Percentiles rank a stretch among this genome's conserved stretches.
These are phyloP conservation scores for Fusarium armeniacum DNA, from an alignment of 2,329 filamentous ascomycete genomes.

Conservation along the genomic window DNA sequence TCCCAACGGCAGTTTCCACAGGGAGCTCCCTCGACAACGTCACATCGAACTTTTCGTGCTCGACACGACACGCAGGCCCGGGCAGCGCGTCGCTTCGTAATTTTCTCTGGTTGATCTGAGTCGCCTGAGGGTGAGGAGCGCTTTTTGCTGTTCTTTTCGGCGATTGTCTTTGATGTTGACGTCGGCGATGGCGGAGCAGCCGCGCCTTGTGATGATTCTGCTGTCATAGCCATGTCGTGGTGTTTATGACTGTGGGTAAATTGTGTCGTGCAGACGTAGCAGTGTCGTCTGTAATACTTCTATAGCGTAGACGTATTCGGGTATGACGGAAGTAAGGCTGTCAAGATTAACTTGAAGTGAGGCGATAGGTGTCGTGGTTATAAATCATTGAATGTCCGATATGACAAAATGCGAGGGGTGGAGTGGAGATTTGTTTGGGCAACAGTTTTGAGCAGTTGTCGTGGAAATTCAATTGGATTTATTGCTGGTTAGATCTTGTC, in stretches of 20 bases:
- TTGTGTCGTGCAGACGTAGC: not conserved
- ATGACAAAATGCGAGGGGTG: constrained; percentile 34
- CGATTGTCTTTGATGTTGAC: constrained; percentile 48
- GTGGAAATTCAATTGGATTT: constrained; percentile 19
- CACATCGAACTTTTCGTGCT: constrained; percentile 91
- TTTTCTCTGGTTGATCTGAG: constrained; percentile 59
- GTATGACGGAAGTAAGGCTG: constrained; percentile 14
- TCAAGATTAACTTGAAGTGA: constrained; percentile 12
- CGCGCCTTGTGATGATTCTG: constrained; percentile 47
- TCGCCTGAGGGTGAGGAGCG: constrained; percentile 52
- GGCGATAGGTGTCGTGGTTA: constrained; percentile 17
- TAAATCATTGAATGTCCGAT: constrained; percentile 41
- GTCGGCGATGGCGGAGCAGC: constrained; percentile 51
- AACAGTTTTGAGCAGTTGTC: constrained; percentile 8
- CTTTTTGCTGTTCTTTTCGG: constrained; percentile 54
- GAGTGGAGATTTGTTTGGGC: constrained; percentile 44
- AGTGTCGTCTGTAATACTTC: not conserved
- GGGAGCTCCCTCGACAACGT: constrained; percentile 89
- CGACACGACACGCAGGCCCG: constrained; percentile 92
- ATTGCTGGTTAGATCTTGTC: constrained; percentile 15
- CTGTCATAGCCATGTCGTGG: constrained; percentile 39
- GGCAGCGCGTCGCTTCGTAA: constrained; percentile 85
- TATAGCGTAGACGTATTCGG: constrained; percentile 14
- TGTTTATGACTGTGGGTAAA: constrained; percentile 9
- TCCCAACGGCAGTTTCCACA: constrained; percentile 90